Conservation (phyloP, 805 yeast species). For the Wickerhamomyces hampshirensis region DNA sequence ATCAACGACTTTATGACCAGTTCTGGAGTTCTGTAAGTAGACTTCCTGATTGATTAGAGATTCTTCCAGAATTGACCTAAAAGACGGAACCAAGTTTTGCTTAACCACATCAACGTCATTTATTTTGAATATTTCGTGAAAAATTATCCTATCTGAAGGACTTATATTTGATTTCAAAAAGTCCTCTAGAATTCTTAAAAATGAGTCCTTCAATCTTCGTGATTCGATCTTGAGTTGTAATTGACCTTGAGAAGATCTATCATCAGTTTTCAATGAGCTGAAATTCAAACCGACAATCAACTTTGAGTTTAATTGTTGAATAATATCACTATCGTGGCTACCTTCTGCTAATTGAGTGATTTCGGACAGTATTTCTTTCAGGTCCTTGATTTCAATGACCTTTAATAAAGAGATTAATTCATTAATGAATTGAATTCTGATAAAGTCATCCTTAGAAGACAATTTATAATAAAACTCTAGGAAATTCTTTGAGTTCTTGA, state of each 20-base stretch:
- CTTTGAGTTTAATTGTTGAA: constrained; percentile 12
- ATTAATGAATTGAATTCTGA: constrained; percentile 21
- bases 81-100: constrained; percentile 38
- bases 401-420: constrained; percentile 17
- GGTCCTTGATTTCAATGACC: constrained; percentile 3
- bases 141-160: constrained; percentile 19
- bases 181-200: constrained; percentile 13
- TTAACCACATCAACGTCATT: constrained; percentile 27
- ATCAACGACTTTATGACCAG: constrained; percentile 15
- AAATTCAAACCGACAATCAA: constrained; percentile 10
- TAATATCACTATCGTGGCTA: constrained; percentile 9
- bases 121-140: constrained; percentile 38
- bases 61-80: constrained; percentile 35
- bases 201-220: constrained; percentile 14
- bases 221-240: constrained; percentile 21
- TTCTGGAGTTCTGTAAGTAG: constrained; percentile 18
- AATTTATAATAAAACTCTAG: constrained; percentile 21
- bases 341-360: constrained; percentile 7
- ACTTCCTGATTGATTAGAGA: constrained; percentile 38
- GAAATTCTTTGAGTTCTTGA: constrained; percentile 11
- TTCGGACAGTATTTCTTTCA: constrained; percentile 9
- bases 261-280: background rate
- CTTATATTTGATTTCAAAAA: constrained; percentile 13
- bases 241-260: background rate
- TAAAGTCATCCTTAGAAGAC: constrained; percentile 19